Percentiles rank a stretch among this genome's conserved stretches.
These are phyloP conservation scores for Aspergillus nomiae DNA, from an alignment of 2,329 filamentous ascomycete genomes.

Conservation along the genomic window DNA sequence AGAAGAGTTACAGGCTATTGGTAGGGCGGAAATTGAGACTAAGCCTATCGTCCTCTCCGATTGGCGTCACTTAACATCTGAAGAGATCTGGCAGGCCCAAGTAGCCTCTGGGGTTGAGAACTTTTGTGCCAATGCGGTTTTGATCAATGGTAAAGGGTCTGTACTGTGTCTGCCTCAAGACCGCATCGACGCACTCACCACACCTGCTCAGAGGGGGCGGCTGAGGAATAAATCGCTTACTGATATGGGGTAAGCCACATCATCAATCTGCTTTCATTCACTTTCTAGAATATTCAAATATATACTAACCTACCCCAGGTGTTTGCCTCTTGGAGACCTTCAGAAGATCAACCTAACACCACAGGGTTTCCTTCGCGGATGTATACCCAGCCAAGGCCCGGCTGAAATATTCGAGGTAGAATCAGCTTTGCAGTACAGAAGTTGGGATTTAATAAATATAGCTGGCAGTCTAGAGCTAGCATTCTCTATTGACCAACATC, in stretches of 20 bases:
- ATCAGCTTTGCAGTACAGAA: slow-evolving; percentile 34
- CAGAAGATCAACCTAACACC: slow-evolving; percentile 22
- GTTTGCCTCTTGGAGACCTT: slow-evolving; percentile 25
- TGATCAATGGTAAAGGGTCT: slow-evolving; percentile 61
- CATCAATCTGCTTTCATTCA: background rate
- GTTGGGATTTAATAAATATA: slow-evolving; percentile 42
- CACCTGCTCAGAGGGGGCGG: slow-evolving; percentile 11
- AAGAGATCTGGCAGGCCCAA: slow-evolving; percentile 40
- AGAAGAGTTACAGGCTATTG: slow-evolving; percentile 45
- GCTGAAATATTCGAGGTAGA: slow-evolving; percentile 37
- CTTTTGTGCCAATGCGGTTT: slow-evolving; percentile 61
- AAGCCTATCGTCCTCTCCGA: slow-evolving; percentile 58
- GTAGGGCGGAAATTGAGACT: slow-evolving; percentile 51
- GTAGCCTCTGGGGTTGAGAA: slow-evolving; percentile 41
- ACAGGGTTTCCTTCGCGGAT: slow-evolving; percentile 26
- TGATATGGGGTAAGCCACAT: slow-evolving; percentile 28
- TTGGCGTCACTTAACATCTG: slow-evolving; percentile 57
- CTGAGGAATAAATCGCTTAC: slow-evolving; percentile 28
- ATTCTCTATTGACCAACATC: slow-evolving; percentile 49
- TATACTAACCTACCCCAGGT: slow-evolving; percentile 20
- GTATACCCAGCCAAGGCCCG: slow-evolving; percentile 25
- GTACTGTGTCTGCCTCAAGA: slow-evolving; percentile 26
- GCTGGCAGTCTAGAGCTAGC: slow-evolving; percentile 33
- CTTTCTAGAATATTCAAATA: background rate
- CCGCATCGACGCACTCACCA: slow-evolving; percentile 37